Evolutionary conservation across 2,329 filamentous ascomycete species (phyloP), one percentile per base, ranked within the genome.

Genomic region (Fusarium lyarnte): DNA sequence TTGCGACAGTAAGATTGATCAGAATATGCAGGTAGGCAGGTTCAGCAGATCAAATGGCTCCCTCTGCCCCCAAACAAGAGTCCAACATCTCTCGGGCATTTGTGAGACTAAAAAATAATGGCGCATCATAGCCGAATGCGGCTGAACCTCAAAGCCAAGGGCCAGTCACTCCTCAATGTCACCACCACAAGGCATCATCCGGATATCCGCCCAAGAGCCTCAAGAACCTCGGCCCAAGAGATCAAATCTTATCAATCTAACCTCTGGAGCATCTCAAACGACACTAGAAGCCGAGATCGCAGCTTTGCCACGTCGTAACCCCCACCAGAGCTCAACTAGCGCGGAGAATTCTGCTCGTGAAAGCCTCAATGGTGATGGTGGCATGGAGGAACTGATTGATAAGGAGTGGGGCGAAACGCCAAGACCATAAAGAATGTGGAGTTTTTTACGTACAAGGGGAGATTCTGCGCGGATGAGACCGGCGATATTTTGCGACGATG

Each of bases 321-420:
- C 61, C 70, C 70, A 70, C 70, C 41, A 49, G 19, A 14, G 33
- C 14, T 38, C 12, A 35, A 14, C 42, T 71, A 71, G 69, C 63
- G 57, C 58, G 31, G 63, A 71, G 58, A 63, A 68, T 54, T 71
- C 27, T 54, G 64, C 68, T 55, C 36, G 2, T 54, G 38, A 52
- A 29, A 67, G 53, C 39, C 27, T 54, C 23, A 31, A 33, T 54
- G 69, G 68, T 69, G 74, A 63, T 73, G 64, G 72, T 71, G 54
- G 60, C 73, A 65, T 43, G 25, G 38, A 54, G 46, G 46, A 33
- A 69, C 74, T 76, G 74, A 76, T 76, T 76, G 74, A 76, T 76
- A 76, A 76, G 70, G 63, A 51, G 64, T 60, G 65, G 70, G 46
- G 46, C 53, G 17, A 27, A 43, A 58, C 49, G 46, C 53, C 43